Percentiles rank a stretch among this genome's conserved stretches.
Conservation (phyloP, 1,284 basidiomycete genomes). For the Xerocomus minutiporus region DNA sequence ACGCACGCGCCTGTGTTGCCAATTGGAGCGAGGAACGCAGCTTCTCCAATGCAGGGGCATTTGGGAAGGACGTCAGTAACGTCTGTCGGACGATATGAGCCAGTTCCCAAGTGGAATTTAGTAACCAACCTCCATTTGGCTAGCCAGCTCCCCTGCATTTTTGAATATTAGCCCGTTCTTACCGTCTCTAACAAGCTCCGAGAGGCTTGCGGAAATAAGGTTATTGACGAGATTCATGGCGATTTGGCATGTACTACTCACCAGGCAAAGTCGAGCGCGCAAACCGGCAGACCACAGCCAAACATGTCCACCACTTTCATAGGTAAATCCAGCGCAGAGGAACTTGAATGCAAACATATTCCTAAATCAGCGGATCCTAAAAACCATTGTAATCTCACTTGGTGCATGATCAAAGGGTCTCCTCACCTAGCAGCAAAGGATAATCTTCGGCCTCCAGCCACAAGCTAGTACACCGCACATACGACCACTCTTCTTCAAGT, state of each 20-base stretch:
- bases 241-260: conserved; percentile 33
- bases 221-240: neutral
- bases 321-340: conserved; percentile 88
- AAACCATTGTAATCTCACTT: conserved; percentile 2
- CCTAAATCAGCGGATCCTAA: conserved; percentile 92
- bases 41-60: conserved; percentile 43
- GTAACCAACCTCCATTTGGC: conserved; percentile 61
- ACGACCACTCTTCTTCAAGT: conserved; percentile 70
- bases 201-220: conserved; percentile 49
- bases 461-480: conserved; percentile 77
- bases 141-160: conserved; percentile 63
- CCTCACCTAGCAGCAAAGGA: conserved; percentile 70
- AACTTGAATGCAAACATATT: conserved; percentile 86
- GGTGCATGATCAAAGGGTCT: conserved; percentile 11
- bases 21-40: conserved; percentile 41
- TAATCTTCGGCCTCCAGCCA: conserved; percentile 92
- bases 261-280: conserved; percentile 86
- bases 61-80: conserved; percentile 60
- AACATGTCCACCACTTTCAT: conserved; percentile 99
- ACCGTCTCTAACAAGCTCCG: conserved; percentile 82
- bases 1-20: conserved; percentile 11
- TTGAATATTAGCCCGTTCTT: conserved; percentile 81
- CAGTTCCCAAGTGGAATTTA: neutral
- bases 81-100: conserved; percentile 35
- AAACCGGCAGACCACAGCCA: conserved; percentile 90